A percentile compares a stretch with the other conserved stretches of the same genome.
phyloP scores from a whole-genome alignment of 495 filamentous ascomycete genomes.

The Aspergillus conjunctus region DNA sequence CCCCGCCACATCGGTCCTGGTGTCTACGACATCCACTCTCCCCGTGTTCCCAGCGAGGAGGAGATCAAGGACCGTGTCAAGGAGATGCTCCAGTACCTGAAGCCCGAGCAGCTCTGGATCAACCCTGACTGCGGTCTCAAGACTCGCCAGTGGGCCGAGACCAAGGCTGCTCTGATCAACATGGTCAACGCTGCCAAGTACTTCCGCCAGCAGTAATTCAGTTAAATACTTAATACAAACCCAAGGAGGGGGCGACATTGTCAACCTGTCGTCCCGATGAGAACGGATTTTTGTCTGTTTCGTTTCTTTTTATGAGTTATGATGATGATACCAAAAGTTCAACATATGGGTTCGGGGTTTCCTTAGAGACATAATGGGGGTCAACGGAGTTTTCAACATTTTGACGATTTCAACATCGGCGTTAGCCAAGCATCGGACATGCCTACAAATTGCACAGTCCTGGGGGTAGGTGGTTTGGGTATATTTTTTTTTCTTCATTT shows the following conservation, averaged over 20 bases:
- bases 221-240: slow-evolving; percentile 22
- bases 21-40: slow-evolving; percentile 99
- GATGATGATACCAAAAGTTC: slow-evolving; percentile 58
- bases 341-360: slow-evolving; percentile 51
- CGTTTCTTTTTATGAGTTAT: slow-evolving; percentile 44
- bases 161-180: slow-evolving; percentile 86
- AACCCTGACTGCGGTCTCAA: slow-evolving; percentile 99
- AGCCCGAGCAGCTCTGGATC: slow-evolving; percentile 95
- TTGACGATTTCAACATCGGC: slow-evolving; percentile 65
- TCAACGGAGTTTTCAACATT: slow-evolving; percentile 54
- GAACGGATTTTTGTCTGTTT: slow-evolving; percentile 33
- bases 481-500: slow-evolving; percentile 23
- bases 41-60: slow-evolving; percentile 89
- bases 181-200: slow-evolving; percentile 96
- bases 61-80: slow-evolving; percentile 96
- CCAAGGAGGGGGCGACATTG: slow-evolving; percentile 37
- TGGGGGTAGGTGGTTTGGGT: slow-evolving; percentile 16
- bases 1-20: slow-evolving; percentile 97
- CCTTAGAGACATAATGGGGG: slow-evolving; percentile 50
- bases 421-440: slow-evolving; percentile 40
- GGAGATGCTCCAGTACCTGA: slow-evolving; percentile 96
- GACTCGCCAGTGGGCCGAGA: slow-evolving; percentile 96
- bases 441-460: slow-evolving; percentile 21
- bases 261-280: slow-evolving; percentile 48
- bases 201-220: slow-evolving; percentile 82